Conservation (phyloP, 2,329 filamentous ascomycete genomes). For the Colletotrichum musicola region DNA sequence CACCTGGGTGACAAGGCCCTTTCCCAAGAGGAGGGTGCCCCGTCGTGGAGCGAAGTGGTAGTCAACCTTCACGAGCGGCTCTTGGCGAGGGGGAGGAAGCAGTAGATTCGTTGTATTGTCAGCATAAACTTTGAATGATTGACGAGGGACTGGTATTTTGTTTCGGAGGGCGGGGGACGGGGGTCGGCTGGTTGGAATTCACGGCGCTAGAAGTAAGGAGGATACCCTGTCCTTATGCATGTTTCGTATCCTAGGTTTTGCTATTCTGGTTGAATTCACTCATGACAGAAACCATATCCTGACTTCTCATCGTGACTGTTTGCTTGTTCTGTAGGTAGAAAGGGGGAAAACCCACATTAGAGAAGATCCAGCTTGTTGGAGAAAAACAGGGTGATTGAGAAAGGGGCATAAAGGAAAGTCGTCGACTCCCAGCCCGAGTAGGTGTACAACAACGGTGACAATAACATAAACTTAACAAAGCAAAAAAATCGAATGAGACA, state of each 20-base stretch:
- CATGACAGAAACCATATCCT: not conserved
- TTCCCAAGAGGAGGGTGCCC: conserved; percentile 47
- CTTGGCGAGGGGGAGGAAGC: conserved; percentile 68
- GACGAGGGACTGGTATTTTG: conserved; percentile 40
- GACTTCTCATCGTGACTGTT: not conserved
- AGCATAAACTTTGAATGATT: conserved; percentile 42
- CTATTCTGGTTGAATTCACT: not conserved
- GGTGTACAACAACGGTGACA: too few species aligned
- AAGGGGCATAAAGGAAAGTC: too few species aligned
- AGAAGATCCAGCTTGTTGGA: too few species aligned
- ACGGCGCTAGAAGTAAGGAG: conserved; percentile 6
- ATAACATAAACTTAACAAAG: too few species aligned
- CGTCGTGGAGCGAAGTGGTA: conserved; percentile 67
- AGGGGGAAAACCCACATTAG: too few species aligned
- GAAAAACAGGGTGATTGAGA: too few species aligned
- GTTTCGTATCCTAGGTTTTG: not conserved
- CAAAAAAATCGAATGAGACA: too few species aligned
- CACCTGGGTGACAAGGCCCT: conserved; percentile 57
- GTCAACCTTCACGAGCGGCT: conserved; percentile 68
- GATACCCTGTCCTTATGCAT: conserved; percentile 34
- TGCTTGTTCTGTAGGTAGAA: too few species aligned
- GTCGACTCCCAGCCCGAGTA: too few species aligned
- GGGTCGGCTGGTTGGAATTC: conserved; percentile 32
- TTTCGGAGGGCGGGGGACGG: conserved; percentile 35
- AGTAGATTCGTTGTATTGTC: conserved; percentile 27